Evolutionary conservation across 2,329 filamentous ascomycete species (phyloP), one percentile per base, ranked within the genome.

Genomic region (Clarireedia monteithiana): DNA sequence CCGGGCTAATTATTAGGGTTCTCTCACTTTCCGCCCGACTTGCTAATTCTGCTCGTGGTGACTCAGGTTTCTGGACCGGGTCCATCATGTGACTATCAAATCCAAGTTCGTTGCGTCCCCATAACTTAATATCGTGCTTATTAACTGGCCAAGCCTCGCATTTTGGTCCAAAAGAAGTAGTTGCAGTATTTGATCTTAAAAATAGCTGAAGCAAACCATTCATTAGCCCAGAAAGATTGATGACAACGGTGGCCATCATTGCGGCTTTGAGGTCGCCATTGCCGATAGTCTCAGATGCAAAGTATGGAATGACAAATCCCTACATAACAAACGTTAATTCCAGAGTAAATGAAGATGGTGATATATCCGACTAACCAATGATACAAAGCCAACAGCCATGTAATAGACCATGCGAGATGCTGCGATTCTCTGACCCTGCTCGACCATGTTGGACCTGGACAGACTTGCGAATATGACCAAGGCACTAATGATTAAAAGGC

Each of bases 401-500:
- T 85, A 88, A 67, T 85, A 88, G 10, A 86, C 80, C 82, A 88
- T 87, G 58, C 82, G 76, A 6, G 84, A 87, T 4, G 85, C 84
- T 36, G 81, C 75, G 56, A 83, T 77, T 48, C 85, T 74, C 67
- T 88, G 82, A 15, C 77, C 74, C 20, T 77, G 72, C 40, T 83
- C 81, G 50, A 87, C 75, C 15, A 75, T 73, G 14, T 75, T 71
- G 57, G 76, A 77, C 36, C 75, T 76, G 61, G 77, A 77, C 24
- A 89, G 71, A 58, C 78, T 80, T 40, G 79, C 67, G 65, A 81
- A 84, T 50, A 86, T 77, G 26, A 78, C 69, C 12, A 76, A 64
- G n/a, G 75, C 74, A 60, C 78, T 75, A 12, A 76, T 60, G 14
- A 82, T 65, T 52, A 86, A 70, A 24, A 77, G 66, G 38, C 74